A percentile compares a stretch with the other conserved stretches of the same genome.
These are phyloP conservation scores for Elsinoe perseae DNA, from an alignment of 2,329 filamentous ascomycete genomes.

Conservation along the genomic window DNA sequence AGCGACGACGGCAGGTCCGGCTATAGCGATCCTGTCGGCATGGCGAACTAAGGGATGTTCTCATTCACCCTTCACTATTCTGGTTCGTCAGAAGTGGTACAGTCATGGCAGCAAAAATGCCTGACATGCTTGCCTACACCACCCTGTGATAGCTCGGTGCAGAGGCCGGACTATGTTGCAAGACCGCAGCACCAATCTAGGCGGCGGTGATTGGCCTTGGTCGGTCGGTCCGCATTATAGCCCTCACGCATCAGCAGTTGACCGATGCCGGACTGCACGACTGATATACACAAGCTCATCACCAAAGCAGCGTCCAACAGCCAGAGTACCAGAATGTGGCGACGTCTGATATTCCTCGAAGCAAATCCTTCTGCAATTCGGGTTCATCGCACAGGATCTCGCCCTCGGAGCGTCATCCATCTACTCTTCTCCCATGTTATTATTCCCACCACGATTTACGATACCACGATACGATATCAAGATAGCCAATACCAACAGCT, in stretches of 20 bases:
- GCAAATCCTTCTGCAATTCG: background rate
- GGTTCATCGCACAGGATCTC: background rate
- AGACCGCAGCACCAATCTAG: no score
- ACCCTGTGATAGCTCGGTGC: no score
- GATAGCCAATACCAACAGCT: background rate
- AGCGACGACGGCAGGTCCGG: background rate
- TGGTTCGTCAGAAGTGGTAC: background rate
- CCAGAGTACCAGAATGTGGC: background rate
- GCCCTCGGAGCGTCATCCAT: no score
- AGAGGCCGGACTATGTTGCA: no score
- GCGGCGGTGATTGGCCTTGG: no score
- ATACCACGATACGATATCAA: conserved; percentile 2
- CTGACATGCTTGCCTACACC: no score
- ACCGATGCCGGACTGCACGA: no score
- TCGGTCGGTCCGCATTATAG: no score
- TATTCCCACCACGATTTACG: background rate
- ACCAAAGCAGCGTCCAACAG: background rate
- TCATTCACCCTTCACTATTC: no score
- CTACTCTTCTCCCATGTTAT: background rate
- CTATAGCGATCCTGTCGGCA: background rate
- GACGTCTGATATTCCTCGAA: background rate
- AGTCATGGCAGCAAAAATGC: no score
- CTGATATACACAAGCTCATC: no score
- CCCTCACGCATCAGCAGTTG: no score
- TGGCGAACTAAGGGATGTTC: background rate